Base-by-base conservation (phyloP, 106 monocot species). In the Gastrodia elata region DNA sequence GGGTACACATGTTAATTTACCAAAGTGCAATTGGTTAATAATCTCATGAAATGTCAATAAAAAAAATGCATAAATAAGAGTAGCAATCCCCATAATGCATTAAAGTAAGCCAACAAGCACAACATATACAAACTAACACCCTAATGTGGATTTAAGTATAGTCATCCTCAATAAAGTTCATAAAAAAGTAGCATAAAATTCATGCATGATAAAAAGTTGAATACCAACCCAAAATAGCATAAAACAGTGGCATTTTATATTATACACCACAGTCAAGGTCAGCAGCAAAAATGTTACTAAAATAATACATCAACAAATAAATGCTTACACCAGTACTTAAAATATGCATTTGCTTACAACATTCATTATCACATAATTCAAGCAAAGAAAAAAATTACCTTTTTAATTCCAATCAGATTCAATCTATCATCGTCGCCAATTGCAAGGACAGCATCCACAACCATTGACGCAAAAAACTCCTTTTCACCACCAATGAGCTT, bases 401-500 rank as follows among this genome's bases (percentile, higher is more conserved):
- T 98, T 80, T 93, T 93, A 30, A 98, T 87, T 25, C 98, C 91
- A 42, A 98, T 91, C 16, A 98, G 39, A 74, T 93, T 98, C 74
- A 98, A 68, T 56, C 98, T 98, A 40, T 98, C 98, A 82, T 93
- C 98, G 69, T 79, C 68, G 59, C 88, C 88, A 80, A 97, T 97
- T n/a, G 93, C 89, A 78, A 98, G 40, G 64, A 93, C 98, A 55
- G 98, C 93, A 70, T 98, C 91, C 55, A 98, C 98, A 75, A 98
- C 98, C 93, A 98, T 98, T 27, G 75, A 68, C 40, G 93, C 91
- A 82, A 98, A 98, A 43, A 98, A 98, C 46, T 98, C 98, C 75
- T 98, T 98, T 85, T 98, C 98, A 28, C 98, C 98, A 49, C 93
- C 98, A 73, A 98, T 98, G 34, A 98, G 82, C 79, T 98, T 93